phyloP scores from a whole-genome alignment of 176 grass and related monocot genomes.

The Carex myosuroides region DNA sequence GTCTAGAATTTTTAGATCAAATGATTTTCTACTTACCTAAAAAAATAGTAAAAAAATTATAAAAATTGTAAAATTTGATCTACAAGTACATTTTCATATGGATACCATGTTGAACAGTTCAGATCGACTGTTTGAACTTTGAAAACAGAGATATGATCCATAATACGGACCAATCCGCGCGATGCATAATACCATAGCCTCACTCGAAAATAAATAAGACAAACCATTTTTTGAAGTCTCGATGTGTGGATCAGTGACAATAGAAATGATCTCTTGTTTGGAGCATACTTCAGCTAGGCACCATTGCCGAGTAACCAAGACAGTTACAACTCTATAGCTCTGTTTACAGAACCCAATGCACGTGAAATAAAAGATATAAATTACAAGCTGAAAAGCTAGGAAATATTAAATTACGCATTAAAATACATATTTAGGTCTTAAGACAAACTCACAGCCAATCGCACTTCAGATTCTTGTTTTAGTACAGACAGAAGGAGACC shows the following conservation, averaged over 20 bases:
- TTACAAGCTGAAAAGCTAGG: not conserved
- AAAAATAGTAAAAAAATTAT: no score
- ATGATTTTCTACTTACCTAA: no score
- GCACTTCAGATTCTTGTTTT: slow-evolving; percentile 63
- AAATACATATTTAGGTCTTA: slow-evolving; percentile 15
- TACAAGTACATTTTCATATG: no score
- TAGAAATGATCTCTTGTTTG: slow-evolving; percentile 58
- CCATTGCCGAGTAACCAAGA: slow-evolving; percentile 61
- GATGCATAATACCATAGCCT: no score
- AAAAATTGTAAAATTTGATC: no score
- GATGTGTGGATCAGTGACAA: slow-evolving; percentile 59
- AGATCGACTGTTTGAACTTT: no score
- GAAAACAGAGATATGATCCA: no score
- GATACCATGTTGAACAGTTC: no score
- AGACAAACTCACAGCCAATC: slow-evolving; percentile 65
- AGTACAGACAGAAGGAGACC: slow-evolving; percentile 70
- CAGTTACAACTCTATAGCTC: slow-evolving; percentile 68
- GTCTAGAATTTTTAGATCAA: no score
- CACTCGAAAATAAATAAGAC: not conserved
- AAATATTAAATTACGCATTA: slow-evolving; percentile 15
- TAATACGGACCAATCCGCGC: no score
- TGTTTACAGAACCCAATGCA: slow-evolving; percentile 25
- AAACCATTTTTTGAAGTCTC: slow-evolving; percentile 74
- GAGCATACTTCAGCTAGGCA: slow-evolving; percentile 71
- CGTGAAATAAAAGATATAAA: slow-evolving; percentile 2